Conservation (phyloP, 2,329 filamentous ascomycete species). For the Ophiosphaerella herpotricha region DNA sequence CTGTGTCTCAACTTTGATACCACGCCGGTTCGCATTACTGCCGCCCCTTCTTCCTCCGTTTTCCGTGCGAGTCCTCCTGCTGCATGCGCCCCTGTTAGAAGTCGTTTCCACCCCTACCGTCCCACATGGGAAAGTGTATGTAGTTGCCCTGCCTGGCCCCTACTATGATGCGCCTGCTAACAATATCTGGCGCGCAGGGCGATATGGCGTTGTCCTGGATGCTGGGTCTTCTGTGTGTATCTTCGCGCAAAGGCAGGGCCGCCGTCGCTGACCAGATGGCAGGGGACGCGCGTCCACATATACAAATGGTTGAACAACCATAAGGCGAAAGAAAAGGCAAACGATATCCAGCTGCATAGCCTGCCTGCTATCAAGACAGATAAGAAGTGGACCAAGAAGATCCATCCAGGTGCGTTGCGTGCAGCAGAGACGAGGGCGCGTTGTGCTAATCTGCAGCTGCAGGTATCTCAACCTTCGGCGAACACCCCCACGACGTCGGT, state of each 20-base stretch:
- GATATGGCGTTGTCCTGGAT: constrained; percentile 94
- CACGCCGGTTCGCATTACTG: constrained; percentile 8
- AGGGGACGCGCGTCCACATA: constrained; percentile 88
- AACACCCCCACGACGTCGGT: constrained; percentile 75
- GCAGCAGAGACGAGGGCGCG: background rate
- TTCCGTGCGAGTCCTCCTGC: constrained; percentile 13
- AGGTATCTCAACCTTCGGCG: constrained; percentile 85
- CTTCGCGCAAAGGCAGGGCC: background rate
- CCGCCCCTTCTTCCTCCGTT: constrained; percentile 1
- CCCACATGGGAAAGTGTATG: constrained; percentile 51
- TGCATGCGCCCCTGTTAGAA: constrained; percentile 33
- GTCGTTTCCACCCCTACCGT: constrained; percentile 23
- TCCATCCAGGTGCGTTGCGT: constrained; percentile 70
- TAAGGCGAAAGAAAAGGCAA: constrained; percentile 66
- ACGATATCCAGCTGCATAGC: constrained; percentile 63
- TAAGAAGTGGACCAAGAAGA: constrained; percentile 90
- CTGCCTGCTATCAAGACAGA: constrained; percentile 83
- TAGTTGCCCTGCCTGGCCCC: constrained; percentile 17
- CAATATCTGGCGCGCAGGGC: constrained; percentile 49
- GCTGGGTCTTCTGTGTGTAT: constrained; percentile 83
- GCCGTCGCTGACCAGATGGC: constrained; percentile 21
- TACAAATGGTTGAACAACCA: constrained; percentile 89
- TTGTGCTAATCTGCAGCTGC: constrained; percentile 15
- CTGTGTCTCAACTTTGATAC: constrained; percentile 3
- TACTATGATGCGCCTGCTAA: constrained; percentile 22